Evolutionary conservation across 192 early-diverging fungal genomes (phyloP), one percentile per base, ranked within the genome.

Genomic region (Thoreauomyces humboldtii): DNA sequence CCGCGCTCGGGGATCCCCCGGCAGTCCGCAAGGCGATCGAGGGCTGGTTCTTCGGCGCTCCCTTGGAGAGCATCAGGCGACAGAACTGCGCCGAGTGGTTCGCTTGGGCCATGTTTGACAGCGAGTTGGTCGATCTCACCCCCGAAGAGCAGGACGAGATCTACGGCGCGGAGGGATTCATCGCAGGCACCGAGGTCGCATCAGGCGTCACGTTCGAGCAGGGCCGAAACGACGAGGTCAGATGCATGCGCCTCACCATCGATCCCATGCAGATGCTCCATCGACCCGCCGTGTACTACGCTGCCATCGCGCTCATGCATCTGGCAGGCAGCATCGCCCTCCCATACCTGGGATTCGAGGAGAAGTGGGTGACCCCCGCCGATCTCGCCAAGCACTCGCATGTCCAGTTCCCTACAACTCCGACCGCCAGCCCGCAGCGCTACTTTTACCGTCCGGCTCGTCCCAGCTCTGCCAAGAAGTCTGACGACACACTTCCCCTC

Each of bases 231-330:
- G n/a, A 7, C 11, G 25, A 56, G 15, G 37, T 52, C 29, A 61
- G 33, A 27, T 87, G 86, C 51, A 81, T 88, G 47, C 77, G 81
- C 3, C 62, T 87, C 28, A 71, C 50, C 15, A 59, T 87, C 7
- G 86, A 88, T 37, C 72, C 77, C 14, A 73, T 87, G 33, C 62
- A 80, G 25, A 78, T 79, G 7, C 57, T 73, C 7, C 83, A 86
- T 44, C 75, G 85, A 22, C 85, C 86, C 1, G 64, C 84, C 32
- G 48, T 82, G 36, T 77, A 84, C 31, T 88, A 88, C 56, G 48
- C 59, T n/a, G 67, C 69, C 29, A 65, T 79, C n/a, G 73, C 56
- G 31, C 21, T 51, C 31, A 48, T 67, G 25, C 24, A 54, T 12
- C 22, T 9, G 4, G 4, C 56, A 25, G 63, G 35, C 7, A 12